Base-by-base conservation (phyloP, 2,329 filamentous ascomycete genomes). In the Grosmannia serpens region DNA sequence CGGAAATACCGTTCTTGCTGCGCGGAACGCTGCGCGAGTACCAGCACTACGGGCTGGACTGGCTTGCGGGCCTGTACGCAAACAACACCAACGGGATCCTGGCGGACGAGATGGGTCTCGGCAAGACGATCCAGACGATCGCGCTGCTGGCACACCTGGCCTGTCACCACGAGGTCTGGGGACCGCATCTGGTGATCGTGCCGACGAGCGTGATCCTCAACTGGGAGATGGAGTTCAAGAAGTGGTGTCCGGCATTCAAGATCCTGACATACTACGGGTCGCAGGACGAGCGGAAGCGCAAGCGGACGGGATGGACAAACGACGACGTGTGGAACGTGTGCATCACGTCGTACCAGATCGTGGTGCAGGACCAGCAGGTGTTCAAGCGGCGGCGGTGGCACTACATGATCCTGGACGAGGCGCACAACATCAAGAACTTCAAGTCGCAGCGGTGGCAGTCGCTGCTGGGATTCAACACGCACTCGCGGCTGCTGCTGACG, bases 181-280 rank as follows among this genome's bases (percentile, higher is more conserved):
- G 95, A 0, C 91, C 94, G 1, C 94, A 99, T 75, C 76, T 99
- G 27, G 89, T 99, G 54, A 88, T 99, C 61, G 94, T 99, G 2
- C 94, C 94, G 1, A 99, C 94, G 2, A 97, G 91, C 71, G 95
- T 99, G 54, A 96, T 99, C 80, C 83, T 99, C 63, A 99, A 99
- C 69, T 99, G 94, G 94, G 95, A 99, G 71, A 97, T 97, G 88
- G 94, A 99, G 72, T 99, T 99, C 79, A 97, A 97, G 69, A 99
- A 99, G 70, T 99, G 92, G 84, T 89, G 91, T 59, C 94, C 95
- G 3, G 92, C 94, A 0, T 99, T 99, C 78, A 97, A 96, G 70
- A 95, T 99, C 58, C 78, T 99, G 60, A 94, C 91, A 0, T 99
- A 99, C 74, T 99, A 97, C 69, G 94, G 95, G 50, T 89, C 87